Evolutionary conservation across 495 filamentous ascomycete species (phyloP).

Genomic region (Daldinia childiae): DNA sequence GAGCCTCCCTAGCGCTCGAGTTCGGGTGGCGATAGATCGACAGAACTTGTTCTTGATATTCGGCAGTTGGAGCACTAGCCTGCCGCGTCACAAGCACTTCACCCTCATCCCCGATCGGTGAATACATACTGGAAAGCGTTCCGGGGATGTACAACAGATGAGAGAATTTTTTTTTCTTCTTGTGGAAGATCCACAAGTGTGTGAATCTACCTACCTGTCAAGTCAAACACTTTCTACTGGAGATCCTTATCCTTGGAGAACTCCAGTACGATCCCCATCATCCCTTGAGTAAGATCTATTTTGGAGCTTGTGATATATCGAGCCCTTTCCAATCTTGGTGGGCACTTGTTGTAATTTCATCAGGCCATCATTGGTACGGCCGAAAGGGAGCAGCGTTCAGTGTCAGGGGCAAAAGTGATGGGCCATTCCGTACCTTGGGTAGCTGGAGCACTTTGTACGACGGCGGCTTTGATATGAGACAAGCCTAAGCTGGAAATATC

Average conservation of each 20-base stretch:
- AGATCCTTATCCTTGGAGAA: conserved; percentile 11
- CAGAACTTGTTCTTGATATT: conserved; percentile 13
- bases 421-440: conserved; percentile 18
- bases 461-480: conserved; percentile 14
- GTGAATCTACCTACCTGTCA: not conserved
- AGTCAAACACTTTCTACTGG: conserved; percentile 13
- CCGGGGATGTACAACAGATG: conserved; percentile 29
- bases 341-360: conserved; percentile 34
- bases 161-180: conserved; percentile 26
- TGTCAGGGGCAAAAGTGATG: conserved; percentile 1
- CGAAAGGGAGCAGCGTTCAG: conserved; percentile 35
- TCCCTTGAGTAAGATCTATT: conserved; percentile 4
- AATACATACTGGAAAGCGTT: conserved; percentile 31
- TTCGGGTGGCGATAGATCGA: conserved; percentile 17
- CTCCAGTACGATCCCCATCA: conserved; percentile 4
- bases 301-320: conserved; percentile 19
- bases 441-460: conserved; percentile 25
- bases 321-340: conserved; percentile 21
- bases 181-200: conserved; percentile 29
- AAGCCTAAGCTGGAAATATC: conserved; percentile 17
- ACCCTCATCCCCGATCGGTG: conserved; percentile 36
- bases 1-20: conserved; percentile 1
- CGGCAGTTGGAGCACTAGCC: conserved; percentile 26
- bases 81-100: conserved; percentile 28
- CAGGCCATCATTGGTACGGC: conserved; percentile 39